Percentiles rank a stretch among this genome's conserved stretches.
phyloP scores from a whole-genome alignment of 116 monocot genomes.

The Thalassia testudinum region DNA sequence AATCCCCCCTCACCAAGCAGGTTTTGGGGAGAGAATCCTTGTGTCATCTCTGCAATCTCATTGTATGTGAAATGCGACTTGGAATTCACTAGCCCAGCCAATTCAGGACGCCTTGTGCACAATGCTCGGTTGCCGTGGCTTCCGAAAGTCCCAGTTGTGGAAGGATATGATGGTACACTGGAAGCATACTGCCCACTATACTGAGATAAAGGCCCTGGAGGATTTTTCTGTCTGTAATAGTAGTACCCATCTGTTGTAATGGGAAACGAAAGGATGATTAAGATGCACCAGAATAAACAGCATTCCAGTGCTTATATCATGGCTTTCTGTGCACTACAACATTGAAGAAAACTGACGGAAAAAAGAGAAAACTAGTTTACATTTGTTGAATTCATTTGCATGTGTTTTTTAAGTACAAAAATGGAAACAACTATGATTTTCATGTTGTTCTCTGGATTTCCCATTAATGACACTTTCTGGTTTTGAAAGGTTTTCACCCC shows the following conservation, averaged over 20 bases:
- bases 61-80: slow-evolving; percentile 42
- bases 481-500: too few relatives aligned
- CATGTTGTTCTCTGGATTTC: too few relatives aligned
- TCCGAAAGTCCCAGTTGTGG: slow-evolving; percentile 12
- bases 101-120: slow-evolving; percentile 9
- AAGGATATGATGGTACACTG: background rate
- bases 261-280: background rate
- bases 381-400: too few relatives aligned
- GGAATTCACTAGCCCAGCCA: slow-evolving; percentile 12
- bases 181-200: slow-evolving; percentile 11
- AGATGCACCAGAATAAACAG: background rate
- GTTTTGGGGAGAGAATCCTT: slow-evolving; percentile 37
- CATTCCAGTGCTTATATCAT: background rate
- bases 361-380: too few relatives aligned
- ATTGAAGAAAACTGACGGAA: too few relatives aligned
- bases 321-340: too few relatives aligned
- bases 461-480: too few relatives aligned
- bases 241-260: slow-evolving; percentile 25
- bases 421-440: too few relatives aligned
- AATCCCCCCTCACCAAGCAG: slow-evolving; percentile 60
- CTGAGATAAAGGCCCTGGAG: slow-evolving; percentile 6
- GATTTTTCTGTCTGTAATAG: slow-evolving; percentile 15
- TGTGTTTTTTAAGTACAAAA: too few relatives aligned
- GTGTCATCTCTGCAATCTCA: slow-evolving; percentile 38
- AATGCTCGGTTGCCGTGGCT: slow-evolving; percentile 9